phyloP scores from a whole-genome alignment of 805 yeast species.

The Wickerhamomyces rabaulensis region DNA sequence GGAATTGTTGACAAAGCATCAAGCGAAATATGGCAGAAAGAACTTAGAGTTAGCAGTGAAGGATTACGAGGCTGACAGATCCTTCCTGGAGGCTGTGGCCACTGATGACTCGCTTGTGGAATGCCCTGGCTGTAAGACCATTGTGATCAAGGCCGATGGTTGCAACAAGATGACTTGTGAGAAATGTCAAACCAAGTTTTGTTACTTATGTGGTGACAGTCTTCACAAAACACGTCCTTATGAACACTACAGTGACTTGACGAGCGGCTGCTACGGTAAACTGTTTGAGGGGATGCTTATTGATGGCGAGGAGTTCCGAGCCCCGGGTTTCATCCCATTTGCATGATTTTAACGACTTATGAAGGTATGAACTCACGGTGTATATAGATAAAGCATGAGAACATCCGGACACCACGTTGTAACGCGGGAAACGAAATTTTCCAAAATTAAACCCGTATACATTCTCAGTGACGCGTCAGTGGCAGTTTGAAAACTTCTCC shows the following conservation, averaged over 20 bases:
- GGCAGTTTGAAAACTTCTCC: too few relatives aligned
- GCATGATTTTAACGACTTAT: background rate
- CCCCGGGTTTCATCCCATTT: background rate
- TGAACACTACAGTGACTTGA: slow-evolving; percentile 41
- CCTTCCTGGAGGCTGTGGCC: slow-evolving; percentile 39
- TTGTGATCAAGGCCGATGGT: slow-evolving; percentile 53
- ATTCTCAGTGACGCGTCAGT: too few relatives aligned
- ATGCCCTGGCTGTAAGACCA: slow-evolving; percentile 49
- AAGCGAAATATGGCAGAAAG: slow-evolving; percentile 40
- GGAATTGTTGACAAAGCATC: slow-evolving; percentile 29
- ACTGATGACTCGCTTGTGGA: slow-evolving; percentile 37
- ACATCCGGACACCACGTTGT: background rate
- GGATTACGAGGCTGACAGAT: slow-evolving; percentile 41
- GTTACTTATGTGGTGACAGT: slow-evolving; percentile 47
- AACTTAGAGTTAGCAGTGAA: slow-evolving; percentile 36
- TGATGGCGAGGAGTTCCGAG: slow-evolving; percentile 13
- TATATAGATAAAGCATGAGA: too few relatives aligned
- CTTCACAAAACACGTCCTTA: slow-evolving; percentile 41
- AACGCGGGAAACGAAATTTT: background rate
- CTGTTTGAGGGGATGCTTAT: slow-evolving; percentile 50
- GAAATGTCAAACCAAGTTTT: slow-evolving; percentile 43
- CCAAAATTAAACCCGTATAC: too few relatives aligned
- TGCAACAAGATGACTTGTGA: slow-evolving; percentile 60
- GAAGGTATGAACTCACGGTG: too few relatives aligned
- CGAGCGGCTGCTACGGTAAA: slow-evolving; percentile 40